phyloP scores from a whole-genome alignment of 116 monocot species.

The Dioscorea cayenensis region DNA sequence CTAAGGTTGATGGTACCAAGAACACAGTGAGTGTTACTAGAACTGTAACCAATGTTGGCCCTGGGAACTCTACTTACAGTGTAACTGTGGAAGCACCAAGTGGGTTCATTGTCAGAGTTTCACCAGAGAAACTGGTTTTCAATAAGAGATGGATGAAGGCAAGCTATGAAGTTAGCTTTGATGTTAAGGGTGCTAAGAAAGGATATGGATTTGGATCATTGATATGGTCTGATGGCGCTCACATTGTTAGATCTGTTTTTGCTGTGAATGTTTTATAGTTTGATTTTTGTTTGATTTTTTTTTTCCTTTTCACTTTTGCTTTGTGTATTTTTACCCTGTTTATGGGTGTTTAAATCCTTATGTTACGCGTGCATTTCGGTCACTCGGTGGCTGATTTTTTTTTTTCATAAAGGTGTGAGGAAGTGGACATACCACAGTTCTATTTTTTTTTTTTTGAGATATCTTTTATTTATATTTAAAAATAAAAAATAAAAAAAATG shows the following conservation, averaged over 20 bases:
- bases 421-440: too few relatives aligned
- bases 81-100: constrained; percentile 45
- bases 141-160: constrained; percentile 33
- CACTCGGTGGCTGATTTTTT: too few relatives aligned
- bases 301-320: too few relatives aligned
- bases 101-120: constrained; percentile 54
- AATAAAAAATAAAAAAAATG: too few relatives aligned
- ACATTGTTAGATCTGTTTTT: constrained; percentile 53
- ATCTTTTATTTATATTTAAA: too few relatives aligned
- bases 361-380: too few relatives aligned
- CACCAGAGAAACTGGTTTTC: constrained; percentile 56
- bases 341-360: too few relatives aligned
- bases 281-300: too few relatives aligned
- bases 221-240: constrained; percentile 72
- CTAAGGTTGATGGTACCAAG: constrained; percentile 20
- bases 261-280: constrained; percentile 40
- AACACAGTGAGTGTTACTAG: constrained; percentile 28
- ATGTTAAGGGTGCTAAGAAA: constrained; percentile 28
- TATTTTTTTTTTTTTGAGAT: too few relatives aligned
- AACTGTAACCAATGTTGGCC: constrained; percentile 71
- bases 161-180: constrained; percentile 60
- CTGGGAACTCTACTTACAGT: constrained; percentile 46
- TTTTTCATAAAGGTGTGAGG: too few relatives aligned
- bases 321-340: too few relatives aligned
- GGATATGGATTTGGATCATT: constrained; percentile 68